Evolutionary conservation across 805 yeast genomes (phyloP), one percentile per base, ranked within the genome.

Genomic region (Alloascoidea hylecoeti): DNA sequence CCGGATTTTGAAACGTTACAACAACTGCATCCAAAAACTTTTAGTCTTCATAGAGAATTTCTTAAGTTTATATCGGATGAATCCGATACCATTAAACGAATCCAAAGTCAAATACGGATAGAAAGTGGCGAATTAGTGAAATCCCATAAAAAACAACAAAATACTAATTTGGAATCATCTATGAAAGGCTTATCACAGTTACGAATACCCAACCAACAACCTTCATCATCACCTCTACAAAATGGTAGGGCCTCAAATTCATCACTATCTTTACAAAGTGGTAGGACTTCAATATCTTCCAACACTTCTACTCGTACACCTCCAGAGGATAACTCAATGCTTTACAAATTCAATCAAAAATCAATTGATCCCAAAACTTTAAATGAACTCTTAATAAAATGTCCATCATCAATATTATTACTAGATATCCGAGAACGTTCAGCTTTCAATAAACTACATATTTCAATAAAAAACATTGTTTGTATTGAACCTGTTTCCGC

Each of bases 401-500:
- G 46, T 18, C 54, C 61, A 3, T 46, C 50, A 14, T 42, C 50
- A 2, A 49, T 79, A 0, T 60, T 88, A n/a, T 43, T 88, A 6
- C 66, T 89, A 4, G 97, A 89, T 52, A 67, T 75, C 33, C 62
- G 96, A 46, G 60, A 77, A 14, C 61, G 77, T 32, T 61, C 60
- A 15, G 76, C 72, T 28, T 86, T 68, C 50, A 69, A 72, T 35
- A 58, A 61, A 34, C 69, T 71, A 36, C 96, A 85, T 53, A 73
- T 88, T 16, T 60, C 68, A 9, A 58, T 72, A 17, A 56, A 60
- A 2, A 71, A 79, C 39, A 54, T 80, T 5, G 66, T 83, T 6
- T 82, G 88, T 50, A 67, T 88, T 15, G 95, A 84, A 38, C 96
- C 96, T 0, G 63, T 68, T 15, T 64, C 73, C 1, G 59, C 77